phyloP scores from a whole-genome alignment of 768 basidiomycete genomes.

The Tylopilus plumbeoviolaceoides region DNA sequence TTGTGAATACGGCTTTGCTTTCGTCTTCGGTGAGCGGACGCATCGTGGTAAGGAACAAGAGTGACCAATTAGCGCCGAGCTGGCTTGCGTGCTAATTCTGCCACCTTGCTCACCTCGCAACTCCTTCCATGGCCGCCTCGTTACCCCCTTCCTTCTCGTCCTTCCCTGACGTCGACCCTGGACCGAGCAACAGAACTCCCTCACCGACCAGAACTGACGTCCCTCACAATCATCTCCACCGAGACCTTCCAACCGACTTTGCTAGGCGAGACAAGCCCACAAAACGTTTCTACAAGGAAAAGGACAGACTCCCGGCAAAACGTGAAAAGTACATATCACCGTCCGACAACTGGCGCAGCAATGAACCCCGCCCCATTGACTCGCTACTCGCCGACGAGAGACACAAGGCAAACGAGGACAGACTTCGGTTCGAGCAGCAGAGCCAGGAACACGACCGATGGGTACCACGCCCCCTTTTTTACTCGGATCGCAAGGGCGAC shows the following conservation, averaged over 20 bases:
- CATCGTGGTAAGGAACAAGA: constrained; percentile 45
- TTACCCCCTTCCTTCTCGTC: constrained; percentile 67
- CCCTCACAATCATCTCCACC: constrained; percentile 9
- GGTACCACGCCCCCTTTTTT: constrained; percentile 41
- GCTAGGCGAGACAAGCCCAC: constrained; percentile 17
- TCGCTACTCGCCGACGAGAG: constrained; percentile 28
- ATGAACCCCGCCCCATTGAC: constrained; percentile 10
- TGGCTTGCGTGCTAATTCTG: background rate
- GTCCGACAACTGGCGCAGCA: constrained; percentile 24
- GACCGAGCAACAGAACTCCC: constrained; percentile 31
- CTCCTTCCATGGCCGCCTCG: constrained; percentile 44
- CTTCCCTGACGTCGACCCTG: constrained; percentile 60
- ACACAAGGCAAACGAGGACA: constrained; percentile 34
- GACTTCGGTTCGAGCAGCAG: constrained; percentile 19
- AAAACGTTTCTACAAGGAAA: constrained; percentile 25
- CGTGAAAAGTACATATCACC: constrained; percentile 29
- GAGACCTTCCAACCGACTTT: constrained; percentile 13
- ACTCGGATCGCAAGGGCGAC: constrained; percentile 67
- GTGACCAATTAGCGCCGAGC: background rate
- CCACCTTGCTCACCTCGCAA: constrained; percentile 7
- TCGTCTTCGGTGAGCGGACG: constrained; percentile 96
- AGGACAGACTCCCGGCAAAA: constrained; percentile 27
- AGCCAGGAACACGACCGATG: constrained; percentile 20
- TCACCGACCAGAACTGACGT: constrained; percentile 17
- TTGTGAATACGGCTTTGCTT: constrained; percentile 92